These are phyloP conservation scores for Sugiyamaella neomexicana DNA, from an alignment of 1,139 yeast genomes.

Conservation along the genomic window DNA sequence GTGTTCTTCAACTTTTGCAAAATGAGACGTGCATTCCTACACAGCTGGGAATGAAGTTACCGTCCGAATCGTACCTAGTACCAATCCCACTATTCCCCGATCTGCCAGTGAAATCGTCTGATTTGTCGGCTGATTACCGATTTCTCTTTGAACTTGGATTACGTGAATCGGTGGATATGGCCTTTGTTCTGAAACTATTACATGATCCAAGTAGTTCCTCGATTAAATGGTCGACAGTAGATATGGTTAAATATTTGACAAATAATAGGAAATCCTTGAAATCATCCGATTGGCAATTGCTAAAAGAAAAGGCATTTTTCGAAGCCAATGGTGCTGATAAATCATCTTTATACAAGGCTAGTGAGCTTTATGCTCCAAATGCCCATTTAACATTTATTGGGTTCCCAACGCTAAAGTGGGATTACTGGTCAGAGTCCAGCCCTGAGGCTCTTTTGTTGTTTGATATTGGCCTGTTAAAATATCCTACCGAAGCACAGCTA, in stretches of 20 bases:
- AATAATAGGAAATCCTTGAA: constrained; percentile 34
- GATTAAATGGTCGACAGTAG: constrained; percentile 42
- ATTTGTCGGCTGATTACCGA: constrained; percentile 33
- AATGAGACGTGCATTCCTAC: constrained; percentile 42
- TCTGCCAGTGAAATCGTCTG: constrained; percentile 39
- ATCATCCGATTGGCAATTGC: constrained; percentile 37
- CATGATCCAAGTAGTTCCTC: constrained; percentile 30
- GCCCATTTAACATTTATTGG: constrained; percentile 34
- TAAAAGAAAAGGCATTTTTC: constrained; percentile 38
- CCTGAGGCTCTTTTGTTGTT: constrained; percentile 38
- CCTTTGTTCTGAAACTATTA: constrained; percentile 41
- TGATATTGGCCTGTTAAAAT: constrained; percentile 37
- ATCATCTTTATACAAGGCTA: constrained; percentile 24
- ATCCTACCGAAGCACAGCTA: constrained; percentile 34
- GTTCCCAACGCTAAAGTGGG: constrained; percentile 39
- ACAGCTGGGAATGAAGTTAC: constrained; percentile 42
- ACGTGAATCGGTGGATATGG: constrained; percentile 45
- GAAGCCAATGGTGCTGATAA: constrained; percentile 26
- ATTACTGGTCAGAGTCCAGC: constrained; percentile 35
- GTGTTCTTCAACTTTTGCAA: constrained; percentile 28
- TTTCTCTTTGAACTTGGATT: constrained; percentile 41
- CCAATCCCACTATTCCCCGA: constrained; percentile 43
- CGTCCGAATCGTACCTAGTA: constrained; percentile 40
- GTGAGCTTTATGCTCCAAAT: constrained; percentile 40
- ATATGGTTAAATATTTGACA: constrained; percentile 41